Evolutionary conservation across 2,329 filamentous ascomycete species (phyloP).

Genomic region (Aspergillus sp.): DNA sequence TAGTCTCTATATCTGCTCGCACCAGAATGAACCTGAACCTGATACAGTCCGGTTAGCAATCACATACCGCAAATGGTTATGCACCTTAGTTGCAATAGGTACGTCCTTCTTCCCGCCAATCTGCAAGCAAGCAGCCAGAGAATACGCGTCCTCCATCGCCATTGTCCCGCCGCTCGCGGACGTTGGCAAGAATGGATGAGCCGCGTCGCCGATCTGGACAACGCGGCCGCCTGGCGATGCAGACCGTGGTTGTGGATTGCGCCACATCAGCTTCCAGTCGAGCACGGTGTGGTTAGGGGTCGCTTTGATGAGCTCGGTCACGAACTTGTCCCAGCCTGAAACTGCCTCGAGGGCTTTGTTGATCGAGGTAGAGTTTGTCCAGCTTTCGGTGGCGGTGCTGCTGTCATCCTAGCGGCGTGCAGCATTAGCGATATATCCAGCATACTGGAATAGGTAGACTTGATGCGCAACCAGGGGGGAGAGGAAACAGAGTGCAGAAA

Average conservation of each 20-base stretch:
- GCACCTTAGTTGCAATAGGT: neutral
- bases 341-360: neutral
- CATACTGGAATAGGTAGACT: rapidly evolving
- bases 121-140: neutral
- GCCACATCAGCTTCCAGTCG: neutral
- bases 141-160: neutral
- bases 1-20: too few relatives aligned
- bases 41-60: neutral
- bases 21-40: too few relatives aligned
- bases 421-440: neutral
- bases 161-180: neutral
- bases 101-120: neutral
- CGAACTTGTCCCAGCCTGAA: neutral
- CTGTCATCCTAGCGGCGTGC: neutral
- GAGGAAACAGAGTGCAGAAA: too few relatives aligned
- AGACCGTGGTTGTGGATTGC: neutral
- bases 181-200: neutral
- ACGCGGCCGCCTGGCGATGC: neutral
- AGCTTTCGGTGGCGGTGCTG: neutral
- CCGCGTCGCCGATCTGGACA: neutral
- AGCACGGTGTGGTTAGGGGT: neutral
- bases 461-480: too few relatives aligned
- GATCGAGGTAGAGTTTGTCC: neutral
- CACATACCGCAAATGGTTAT: neutral
- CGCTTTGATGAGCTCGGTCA: neutral